Conservation (phyloP, 2,329 filamentous ascomycete species). For the Diaporthe sp. region DNA sequence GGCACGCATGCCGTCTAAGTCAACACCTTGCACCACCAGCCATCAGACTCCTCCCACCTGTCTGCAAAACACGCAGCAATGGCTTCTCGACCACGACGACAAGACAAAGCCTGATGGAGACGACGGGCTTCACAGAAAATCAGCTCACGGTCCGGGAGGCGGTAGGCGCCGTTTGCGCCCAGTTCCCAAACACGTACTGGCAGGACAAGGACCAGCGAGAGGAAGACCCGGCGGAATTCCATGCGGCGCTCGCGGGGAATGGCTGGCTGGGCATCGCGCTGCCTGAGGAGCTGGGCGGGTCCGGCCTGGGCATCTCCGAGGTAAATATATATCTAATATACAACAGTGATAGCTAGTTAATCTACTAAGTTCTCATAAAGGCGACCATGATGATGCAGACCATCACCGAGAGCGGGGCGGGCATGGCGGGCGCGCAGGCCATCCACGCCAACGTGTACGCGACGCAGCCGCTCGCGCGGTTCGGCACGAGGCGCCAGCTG, state of each 20-base stretch:
- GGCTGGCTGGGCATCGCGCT: slow-evolving; percentile 87
- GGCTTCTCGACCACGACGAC: slow-evolving; percentile 49
- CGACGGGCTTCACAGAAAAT: slow-evolving; percentile 76
- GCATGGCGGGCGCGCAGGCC: slow-evolving; percentile 76
- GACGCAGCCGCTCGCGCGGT: slow-evolving; percentile 79
- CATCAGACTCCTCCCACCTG: background rate
- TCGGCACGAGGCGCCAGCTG: slow-evolving; percentile 74
- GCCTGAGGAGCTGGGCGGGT: slow-evolving; percentile 78
- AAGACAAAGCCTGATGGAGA: slow-evolving; percentile 70
- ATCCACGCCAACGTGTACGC: slow-evolving; percentile 78
- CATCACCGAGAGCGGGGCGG: slow-evolving; percentile 81
- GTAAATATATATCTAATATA: background rate
- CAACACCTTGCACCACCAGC: background rate
- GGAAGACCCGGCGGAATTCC: slow-evolving; percentile 79
- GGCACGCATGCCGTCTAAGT: background rate
- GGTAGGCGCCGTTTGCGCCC: slow-evolving; percentile 73
- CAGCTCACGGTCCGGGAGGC: slow-evolving; percentile 80
- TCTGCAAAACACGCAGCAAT: slow-evolving; percentile 42
- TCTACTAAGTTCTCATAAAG: slow-evolving; percentile 19
- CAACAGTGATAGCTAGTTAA: too few relatives aligned
- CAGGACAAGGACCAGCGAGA: slow-evolving; percentile 76
- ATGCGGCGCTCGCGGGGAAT: slow-evolving; percentile 77
- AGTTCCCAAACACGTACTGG: slow-evolving; percentile 83
- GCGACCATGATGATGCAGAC: slow-evolving; percentile 91
- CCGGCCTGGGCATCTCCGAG: slow-evolving; percentile 81